Evolutionary conservation across 805 yeast species (phyloP).

Genomic region (Candida montana): DNA sequence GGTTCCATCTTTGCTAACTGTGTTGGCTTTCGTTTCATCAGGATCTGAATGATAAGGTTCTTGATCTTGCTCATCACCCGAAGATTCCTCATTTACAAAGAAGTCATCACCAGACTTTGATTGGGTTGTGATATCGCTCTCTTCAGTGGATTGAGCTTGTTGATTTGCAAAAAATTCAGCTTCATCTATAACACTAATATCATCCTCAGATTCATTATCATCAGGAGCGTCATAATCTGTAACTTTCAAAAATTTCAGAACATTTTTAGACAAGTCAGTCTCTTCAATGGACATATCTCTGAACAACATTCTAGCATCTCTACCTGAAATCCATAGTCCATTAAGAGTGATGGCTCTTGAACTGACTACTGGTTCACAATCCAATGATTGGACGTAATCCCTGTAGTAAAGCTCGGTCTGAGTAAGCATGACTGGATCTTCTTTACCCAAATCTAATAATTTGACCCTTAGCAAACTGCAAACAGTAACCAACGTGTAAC

Average conservation of each 20-base stretch:
- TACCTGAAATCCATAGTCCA: constrained; percentile 25
- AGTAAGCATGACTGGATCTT: constrained; percentile 24
- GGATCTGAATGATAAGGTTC: neutral
- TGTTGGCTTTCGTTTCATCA: neutral
- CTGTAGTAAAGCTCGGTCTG: constrained; percentile 22
- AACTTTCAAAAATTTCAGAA: constrained; percentile 9
- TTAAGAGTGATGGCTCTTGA: constrained; percentile 10
- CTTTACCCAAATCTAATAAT: constrained; percentile 16
- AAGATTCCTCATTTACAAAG: constrained; percentile 12
- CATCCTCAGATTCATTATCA: constrained; percentile 4
- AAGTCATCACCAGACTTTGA: constrained; percentile 10
- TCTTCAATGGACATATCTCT: constrained; percentile 1
- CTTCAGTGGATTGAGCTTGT: too few relatives aligned
- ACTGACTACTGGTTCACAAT: constrained; percentile 16
- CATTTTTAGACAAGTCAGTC: constrained; percentile 1
- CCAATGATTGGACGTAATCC: constrained; percentile 18
- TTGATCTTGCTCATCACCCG: constrained; percentile 5
- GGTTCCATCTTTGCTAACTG: neutral
- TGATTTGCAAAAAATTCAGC: constrained; percentile 4
- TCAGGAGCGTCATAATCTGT: constrained; percentile 1
- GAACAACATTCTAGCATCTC: constrained; percentile 18
- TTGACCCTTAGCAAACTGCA: constrained; percentile 17
- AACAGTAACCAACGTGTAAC: constrained; percentile 11
- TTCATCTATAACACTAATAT: constrained; percentile 8
- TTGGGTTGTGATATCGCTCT: too few relatives aligned